Base-by-base conservation (phyloP, 176 grass and related monocot species). In the Eleusine coracana region DNA sequence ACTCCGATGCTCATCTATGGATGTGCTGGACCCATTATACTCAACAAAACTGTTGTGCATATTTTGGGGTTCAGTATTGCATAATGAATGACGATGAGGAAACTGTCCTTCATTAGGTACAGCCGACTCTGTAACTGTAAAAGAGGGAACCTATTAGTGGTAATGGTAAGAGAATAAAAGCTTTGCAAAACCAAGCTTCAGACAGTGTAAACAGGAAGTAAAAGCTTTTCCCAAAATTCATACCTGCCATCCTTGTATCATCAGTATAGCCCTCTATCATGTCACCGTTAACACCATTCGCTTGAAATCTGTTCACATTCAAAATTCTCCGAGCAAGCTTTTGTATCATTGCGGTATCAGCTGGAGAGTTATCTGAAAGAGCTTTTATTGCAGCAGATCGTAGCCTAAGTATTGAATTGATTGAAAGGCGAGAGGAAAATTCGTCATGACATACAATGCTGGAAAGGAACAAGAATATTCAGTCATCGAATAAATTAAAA, bases 391-490 rank as follows among this genome's bases (percentile, higher is more conserved):
- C 96, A 71, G 89, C 91, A 85, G 96, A 88, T 78, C 89, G 89
- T 64, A 99, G 87, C 75, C 96, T 83, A 69, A 99, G 85, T 64
- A 99, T 96, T 36, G 96, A 99, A 75, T 93, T 99, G 76, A 99
- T 88, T 72, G 93, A 96, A 86, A 99, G 91, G 49, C 87, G 89
- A 71, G 93, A 88, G 61, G 96, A 99, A 71, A 96, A 99, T 80
- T 94, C 91, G 18, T 93, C 87, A 39, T 96, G 90, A 85, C 83
- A 92, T 50, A 99, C 78, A 71, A 96, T 93, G 71, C 96, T 99
- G 86, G 37, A 88, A 88, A 73, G 80, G 58, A 77, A 80, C 69
- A 84, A 51, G 21, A 55, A 88, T 10, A 49, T 14, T 61, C 14
- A 90, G 34, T 62, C 21, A 86, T 12, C 64, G 55, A 66, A 84